Base-by-base conservation (phyloP, 2,329 filamentous ascomycete genomes). In the Alternaria sp. region DNA sequence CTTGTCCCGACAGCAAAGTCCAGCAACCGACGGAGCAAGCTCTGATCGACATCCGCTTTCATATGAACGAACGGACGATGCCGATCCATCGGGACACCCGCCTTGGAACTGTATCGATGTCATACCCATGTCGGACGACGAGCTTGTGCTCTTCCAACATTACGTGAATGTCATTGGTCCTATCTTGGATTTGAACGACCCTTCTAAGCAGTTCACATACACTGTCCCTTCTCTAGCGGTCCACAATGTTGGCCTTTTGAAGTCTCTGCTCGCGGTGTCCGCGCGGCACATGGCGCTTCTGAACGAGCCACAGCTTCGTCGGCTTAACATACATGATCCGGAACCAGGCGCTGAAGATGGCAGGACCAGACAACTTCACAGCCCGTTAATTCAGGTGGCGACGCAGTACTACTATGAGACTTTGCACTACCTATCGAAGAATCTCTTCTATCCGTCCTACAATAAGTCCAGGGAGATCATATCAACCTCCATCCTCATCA, bases 391-490 rank as follows among this genome's bases (percentile, higher is more conserved):
- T 76, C 82, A 36, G 75, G 82, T 47, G 5, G 74, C 74, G 2
- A 77, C 85, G 15, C 75, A 77, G 85, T 90, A 89, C 63, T 90
- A 90, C 70, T 86, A 88, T 68, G 86, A 90, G 69, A 89, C 87
- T 0, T 78, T 90, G 0, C 86, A 87, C 54, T 90, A 90, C 64
- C 79, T 90, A 0, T 86, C 87, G 54, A 84, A 85, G 36, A 87
- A 88, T 1, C 84, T 90, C 75, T 82, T 85, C 11, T 88, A 87
- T 67, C 81, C 84, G 1, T 85, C 83, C 0, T 90, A 90, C 70
- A 86, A 85, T 6, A 84, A 83, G 50, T 88, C 85, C 26, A 81
- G 82, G 12, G 88, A 90, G 69, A 79, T 90, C 0, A 81, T 89
- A 26, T 85, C 86, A 0, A 90, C 87, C 0, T 84, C 87, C 0